Conservation (phyloP, 768 basidiomycete species). For the Phaeolepiota aurea region DNA sequence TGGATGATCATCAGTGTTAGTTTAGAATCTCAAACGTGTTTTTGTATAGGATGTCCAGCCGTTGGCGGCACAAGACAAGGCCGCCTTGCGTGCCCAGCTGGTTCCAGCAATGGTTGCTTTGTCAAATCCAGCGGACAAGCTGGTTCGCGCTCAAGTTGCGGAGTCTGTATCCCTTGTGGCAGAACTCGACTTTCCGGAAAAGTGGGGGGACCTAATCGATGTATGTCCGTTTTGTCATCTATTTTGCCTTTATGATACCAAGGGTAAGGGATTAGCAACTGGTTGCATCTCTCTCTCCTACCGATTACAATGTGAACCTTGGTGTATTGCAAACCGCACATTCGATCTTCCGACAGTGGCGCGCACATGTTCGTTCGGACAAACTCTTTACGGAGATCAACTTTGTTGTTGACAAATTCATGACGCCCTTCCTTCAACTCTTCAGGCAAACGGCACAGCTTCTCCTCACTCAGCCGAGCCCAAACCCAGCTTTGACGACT, state of each 20-base stretch:
- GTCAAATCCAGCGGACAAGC: constrained; percentile 63
- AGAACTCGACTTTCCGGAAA: constrained; percentile 80
- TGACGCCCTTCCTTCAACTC: constrained; percentile 74
- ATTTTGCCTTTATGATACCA: not conserved
- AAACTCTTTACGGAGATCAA: constrained; percentile 87
- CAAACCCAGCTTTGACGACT: constrained; percentile 23
- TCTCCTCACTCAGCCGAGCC: constrained; percentile 34
- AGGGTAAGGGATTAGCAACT: constrained; percentile 60
- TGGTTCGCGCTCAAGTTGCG: constrained; percentile 77
- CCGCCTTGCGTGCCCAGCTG: constrained; percentile 62
- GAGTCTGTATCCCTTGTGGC: constrained; percentile 92
- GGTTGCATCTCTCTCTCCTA: constrained; percentile 68
- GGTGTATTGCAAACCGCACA: constrained; percentile 92
- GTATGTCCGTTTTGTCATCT: constrained; percentile 38
- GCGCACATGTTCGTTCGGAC: constrained; percentile 84
- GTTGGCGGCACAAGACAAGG: constrained; percentile 64
- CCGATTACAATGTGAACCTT: constrained; percentile 80
- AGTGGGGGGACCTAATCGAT: constrained; percentile 86
- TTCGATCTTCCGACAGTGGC: constrained; percentile 92
- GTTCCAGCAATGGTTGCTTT: constrained; percentile 89
- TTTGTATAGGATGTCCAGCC: constrained; percentile 61
- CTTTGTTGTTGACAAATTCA: constrained; percentile 78
- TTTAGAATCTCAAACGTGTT: constrained; percentile 1
- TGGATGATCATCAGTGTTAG: not conserved
- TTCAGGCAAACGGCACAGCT: constrained; percentile 59